Base-by-base conservation (phyloP, 1,284 basidiomycete species). In the Sparassis latifolia region DNA sequence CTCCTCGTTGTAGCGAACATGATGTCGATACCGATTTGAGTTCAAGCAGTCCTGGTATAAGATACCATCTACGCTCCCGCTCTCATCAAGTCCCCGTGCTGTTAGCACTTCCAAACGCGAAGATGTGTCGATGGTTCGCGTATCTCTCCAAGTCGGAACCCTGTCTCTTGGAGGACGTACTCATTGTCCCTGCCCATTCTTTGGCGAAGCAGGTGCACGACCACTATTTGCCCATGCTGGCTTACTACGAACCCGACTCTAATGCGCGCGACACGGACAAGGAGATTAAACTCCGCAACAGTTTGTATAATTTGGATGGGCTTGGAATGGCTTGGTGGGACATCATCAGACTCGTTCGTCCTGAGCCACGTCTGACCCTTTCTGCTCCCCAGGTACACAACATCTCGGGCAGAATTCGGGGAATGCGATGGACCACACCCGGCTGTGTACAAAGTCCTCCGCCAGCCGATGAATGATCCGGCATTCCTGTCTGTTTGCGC, bases 131-230 rank as follows among this genome's bases (percentile, higher is more conserved):
- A 20, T 20, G 20, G 20, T 20, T 20, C 20, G 20, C 20, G 35
- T 37, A 6, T 6, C 35, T 37, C 35, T 37, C 35, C 6, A 12
- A 37, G 35, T 7, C 62, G 2, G 69, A 69, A 55, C 63, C 63
- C 12, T 59, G 62, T 46, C 60, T 71, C 32, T 62, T 71, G 47
- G 69, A 72, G 50, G 69, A 70, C 51, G 62, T 69, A 7, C 62
- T 71, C 49, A 63, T 69, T 42, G 55, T 58, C 10, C 66, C 68
- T 12, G 59, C 57, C 31, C 67, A 70, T 50, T 59, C 65, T 2
- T 54, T 70, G 45, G 57, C 66, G 27, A 68, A 70, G 48, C 69
- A 71, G 56, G 67, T 70, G 28, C 61, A 69, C 55, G 60, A 64
- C 30, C 68, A 68, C 54, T 70, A 61, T 54, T 58, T 70, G n/a